A percentile compares a stretch with the other conserved stretches of the same genome.
These are phyloP conservation scores for Neurospora sp. DNA, from an alignment of 495 filamentous ascomycete species.

Conservation along the genomic window DNA sequence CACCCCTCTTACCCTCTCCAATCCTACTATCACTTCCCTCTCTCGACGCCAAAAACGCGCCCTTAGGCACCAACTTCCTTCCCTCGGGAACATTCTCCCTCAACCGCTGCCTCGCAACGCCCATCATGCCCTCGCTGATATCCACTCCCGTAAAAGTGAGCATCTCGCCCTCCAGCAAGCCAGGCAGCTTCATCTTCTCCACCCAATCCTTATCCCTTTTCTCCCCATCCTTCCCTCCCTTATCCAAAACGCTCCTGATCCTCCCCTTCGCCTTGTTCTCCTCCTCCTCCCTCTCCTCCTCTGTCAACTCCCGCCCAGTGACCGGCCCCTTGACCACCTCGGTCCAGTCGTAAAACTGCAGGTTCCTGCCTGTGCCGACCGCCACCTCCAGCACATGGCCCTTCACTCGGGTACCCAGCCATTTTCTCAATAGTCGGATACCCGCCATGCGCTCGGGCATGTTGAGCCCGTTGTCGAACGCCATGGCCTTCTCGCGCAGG, in stretches of 20 bases:
- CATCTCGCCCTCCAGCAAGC: constrained; percentile 12
- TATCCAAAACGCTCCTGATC: constrained; percentile 2
- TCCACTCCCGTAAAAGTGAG: constrained; percentile 37
- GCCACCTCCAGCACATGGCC: constrained; percentile 86
- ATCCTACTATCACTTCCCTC: background rate
- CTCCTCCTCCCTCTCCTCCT: constrained; percentile 5
- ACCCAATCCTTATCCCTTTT: background rate
- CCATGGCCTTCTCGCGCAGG: constrained; percentile 9
- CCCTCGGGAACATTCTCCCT: constrained; percentile 17
- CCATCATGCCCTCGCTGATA: constrained; percentile 33
- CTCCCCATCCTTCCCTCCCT: background rate
- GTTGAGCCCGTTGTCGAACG: constrained; percentile 31
- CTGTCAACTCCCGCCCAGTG: background rate
- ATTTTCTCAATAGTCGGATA: constrained; percentile 48
- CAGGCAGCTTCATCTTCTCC: background rate
- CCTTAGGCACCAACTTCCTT: constrained; percentile 8
- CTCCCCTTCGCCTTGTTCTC: constrained; percentile 4
- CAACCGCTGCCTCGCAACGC: constrained; percentile 28
- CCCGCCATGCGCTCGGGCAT: constrained; percentile 57
- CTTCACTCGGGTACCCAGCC: constrained; percentile 48
- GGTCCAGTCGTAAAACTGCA: constrained; percentile 57
- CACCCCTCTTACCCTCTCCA: background rate
- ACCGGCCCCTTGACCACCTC: constrained; percentile 7
- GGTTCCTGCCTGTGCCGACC: constrained; percentile 84
- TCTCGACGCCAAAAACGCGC: constrained; percentile 8